These are phyloP conservation scores for Thelonectria rubi DNA, from an alignment of 2,329 filamentous ascomycete genomes.

Conservation along the genomic window DNA sequence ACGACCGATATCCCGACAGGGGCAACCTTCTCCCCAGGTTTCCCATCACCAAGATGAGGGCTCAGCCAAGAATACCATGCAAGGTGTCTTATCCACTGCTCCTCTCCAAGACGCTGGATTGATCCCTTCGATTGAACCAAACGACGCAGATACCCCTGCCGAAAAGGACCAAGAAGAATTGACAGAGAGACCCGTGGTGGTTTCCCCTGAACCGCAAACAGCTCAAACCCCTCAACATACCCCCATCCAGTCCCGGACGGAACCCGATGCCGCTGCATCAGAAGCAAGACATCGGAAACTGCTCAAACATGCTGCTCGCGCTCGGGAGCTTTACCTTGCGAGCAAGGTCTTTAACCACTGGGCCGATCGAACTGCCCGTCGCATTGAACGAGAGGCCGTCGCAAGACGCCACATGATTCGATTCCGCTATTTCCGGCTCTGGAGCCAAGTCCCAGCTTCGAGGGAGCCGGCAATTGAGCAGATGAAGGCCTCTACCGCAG, in stretches of 20 bases:
- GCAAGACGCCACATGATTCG: slow-evolving; percentile 77
- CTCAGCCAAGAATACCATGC: neutral
- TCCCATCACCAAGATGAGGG: neutral
- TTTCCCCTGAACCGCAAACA: neutral
- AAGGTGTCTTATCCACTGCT: neutral
- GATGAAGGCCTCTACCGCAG: slow-evolving; percentile 42
- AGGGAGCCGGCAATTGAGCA: slow-evolving; percentile 44
- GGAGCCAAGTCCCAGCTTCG: slow-evolving; percentile 47
- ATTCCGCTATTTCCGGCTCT: slow-evolving; percentile 53
- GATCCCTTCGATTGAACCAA: neutral
- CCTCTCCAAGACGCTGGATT: neutral
- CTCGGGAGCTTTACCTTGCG: slow-evolving; percentile 70
- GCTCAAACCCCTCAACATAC: neutral
- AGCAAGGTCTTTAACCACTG: slow-evolving; percentile 60
- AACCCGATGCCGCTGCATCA: slow-evolving; percentile 16
- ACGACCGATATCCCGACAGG: neutral
- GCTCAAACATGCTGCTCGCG: slow-evolving; percentile 65
- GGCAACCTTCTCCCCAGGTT: neutral
- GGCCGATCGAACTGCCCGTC: slow-evolving; percentile 70
- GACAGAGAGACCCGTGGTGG: neutral
- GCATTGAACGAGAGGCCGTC: slow-evolving; percentile 71
- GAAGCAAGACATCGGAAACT: slow-evolving; percentile 35
- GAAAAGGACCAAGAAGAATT: neutral
- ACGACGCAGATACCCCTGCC: neutral
- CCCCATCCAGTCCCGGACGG: slow-evolving; percentile 2